Conservation (phyloP, 1,284 basidiomycete genomes). For the Malassezia equina region DNA sequence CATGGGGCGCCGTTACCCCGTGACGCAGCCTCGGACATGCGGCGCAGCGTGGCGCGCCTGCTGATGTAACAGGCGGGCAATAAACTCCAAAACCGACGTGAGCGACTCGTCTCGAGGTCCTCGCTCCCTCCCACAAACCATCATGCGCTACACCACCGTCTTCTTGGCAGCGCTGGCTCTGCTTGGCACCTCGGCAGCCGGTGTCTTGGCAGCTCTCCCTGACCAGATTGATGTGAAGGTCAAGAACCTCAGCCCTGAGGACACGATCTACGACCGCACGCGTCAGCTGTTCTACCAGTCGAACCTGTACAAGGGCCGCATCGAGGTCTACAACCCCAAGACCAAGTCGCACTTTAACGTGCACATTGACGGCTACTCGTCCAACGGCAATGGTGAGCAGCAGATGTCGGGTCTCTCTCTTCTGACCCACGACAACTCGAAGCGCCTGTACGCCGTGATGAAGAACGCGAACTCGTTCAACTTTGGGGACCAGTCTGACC, state of each 20-base stretch:
- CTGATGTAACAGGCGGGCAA: too few relatives aligned
- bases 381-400: slow-evolving; percentile 30
- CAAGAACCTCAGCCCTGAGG: slow-evolving; percentile 39
- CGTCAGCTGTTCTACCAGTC: slow-evolving; percentile 39
- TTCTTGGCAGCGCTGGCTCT: slow-evolving; percentile 1
- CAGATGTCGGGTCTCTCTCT: slow-evolving; percentile 42
- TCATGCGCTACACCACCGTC: slow-evolving; percentile 4
- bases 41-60: too few relatives aligned
- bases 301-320: slow-evolving; percentile 38
- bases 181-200: background rate
- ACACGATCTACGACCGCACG: slow-evolving; percentile 30
- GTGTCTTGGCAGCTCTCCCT: slow-evolving; percentile 17
- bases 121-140: background rate
- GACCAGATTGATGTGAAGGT: slow-evolving; percentile 31
- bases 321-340: slow-evolving; percentile 26
- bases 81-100: background rate
- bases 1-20: too few relatives aligned
- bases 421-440: slow-evolving; percentile 21
- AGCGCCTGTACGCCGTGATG: slow-evolving; percentile 36
- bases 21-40: too few relatives aligned
- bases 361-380: slow-evolving; percentile 30
- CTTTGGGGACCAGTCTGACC: slow-evolving; percentile 25
- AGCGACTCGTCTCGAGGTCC: background rate
- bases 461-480: slow-evolving; percentile 38
- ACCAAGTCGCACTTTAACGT: slow-evolving; percentile 29